Base-by-base conservation (phyloP, 805 yeast genomes). In the Candida ortonii region DNA sequence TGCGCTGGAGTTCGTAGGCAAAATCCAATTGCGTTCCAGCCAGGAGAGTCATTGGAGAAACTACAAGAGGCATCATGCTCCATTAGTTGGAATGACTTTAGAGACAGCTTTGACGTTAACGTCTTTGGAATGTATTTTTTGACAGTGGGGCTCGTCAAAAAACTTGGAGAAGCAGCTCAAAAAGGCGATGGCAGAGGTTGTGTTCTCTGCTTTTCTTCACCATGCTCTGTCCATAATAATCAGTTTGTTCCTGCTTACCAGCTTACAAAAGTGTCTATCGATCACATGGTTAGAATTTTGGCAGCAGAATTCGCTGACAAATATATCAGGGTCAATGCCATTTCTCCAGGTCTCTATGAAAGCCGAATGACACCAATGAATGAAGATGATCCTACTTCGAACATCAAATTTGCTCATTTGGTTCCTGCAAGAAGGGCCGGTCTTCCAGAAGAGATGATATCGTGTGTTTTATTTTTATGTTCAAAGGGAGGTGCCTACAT, bases 201-300 rank as follows among this genome's bases (percentile, higher is more conserved):
- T 34, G 53, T 49, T 11, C 17, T 46, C 16, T 49, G 49, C 21
- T 47, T 49, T 22, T 49, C 52, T 8, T 47, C 51, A 6, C 52
- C 52, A 4, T 40, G 46, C 13, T 41, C 53, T 6, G 51, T 47
- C 3, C 52, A 47, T 28, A 46, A 36, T 20, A 46, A 46, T 22
- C 53, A 49, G 28, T 46, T 49, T 43, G 51, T 49, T 18, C 52
- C 53, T 9, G 37, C 51, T 3, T 49, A 47, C 20, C 52, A 49
- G 22, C 39, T 49, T 2, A 41, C 51, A 2, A 49, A 49, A 25
- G 47, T 38, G 13, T 32, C 52, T 3, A 35, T 46, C 11, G 52
- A 47, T 25, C 53, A 49, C 25, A 47, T 49, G 53, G 53, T 49
- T 12, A 38, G 53, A 36, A 49, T 49, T 22, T 43, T 49, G 53